These are phyloP conservation scores for Populus davidiana DNA, from an alignment of 345 rosid genomes.

Conservation along the genomic window DNA sequence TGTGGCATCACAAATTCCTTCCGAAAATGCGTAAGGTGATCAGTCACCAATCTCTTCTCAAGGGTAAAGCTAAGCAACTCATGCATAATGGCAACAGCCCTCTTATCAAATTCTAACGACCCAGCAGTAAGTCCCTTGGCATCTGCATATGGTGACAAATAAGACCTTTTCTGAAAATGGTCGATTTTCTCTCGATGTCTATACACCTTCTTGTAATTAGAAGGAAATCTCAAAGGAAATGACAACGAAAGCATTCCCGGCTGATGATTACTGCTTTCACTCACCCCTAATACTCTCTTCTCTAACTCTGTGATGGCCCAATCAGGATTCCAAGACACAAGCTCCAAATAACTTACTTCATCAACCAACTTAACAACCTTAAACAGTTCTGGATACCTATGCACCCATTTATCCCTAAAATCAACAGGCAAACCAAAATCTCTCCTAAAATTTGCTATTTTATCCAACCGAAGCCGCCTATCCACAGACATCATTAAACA, in stretches of 20 bases:
- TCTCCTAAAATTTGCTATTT: slow-evolving; percentile 70
- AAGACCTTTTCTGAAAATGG: slow-evolving; percentile 74
- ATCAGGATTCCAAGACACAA: slow-evolving; percentile 71
- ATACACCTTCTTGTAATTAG: slow-evolving; percentile 66
- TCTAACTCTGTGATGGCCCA: slow-evolving; percentile 86
- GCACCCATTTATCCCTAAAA: slow-evolving; percentile 66
- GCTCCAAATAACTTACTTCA: slow-evolving; percentile 60
- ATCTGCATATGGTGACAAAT: slow-evolving; percentile 82
- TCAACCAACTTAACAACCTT: slow-evolving; percentile 46
- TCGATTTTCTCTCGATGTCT: slow-evolving; percentile 71
- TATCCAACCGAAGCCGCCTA: slow-evolving; percentile 56
- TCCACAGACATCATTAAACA: slow-evolving; percentile 72
- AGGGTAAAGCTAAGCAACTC: slow-evolving; percentile 84
- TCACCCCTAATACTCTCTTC: slow-evolving; percentile 50
- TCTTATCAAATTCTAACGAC: slow-evolving; percentile 80
- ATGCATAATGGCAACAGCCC: slow-evolving; percentile 84
- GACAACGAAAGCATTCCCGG: slow-evolving; percentile 73
- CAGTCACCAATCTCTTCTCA: slow-evolving; percentile 84
- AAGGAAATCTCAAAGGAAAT: slow-evolving; percentile 77
- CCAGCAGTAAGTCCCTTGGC: slow-evolving; percentile 66
- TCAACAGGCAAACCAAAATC: slow-evolving; percentile 84
- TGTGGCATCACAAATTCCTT: slow-evolving; percentile 82
- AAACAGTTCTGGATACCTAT: slow-evolving; percentile 62
- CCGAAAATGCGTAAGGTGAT: slow-evolving; percentile 84
- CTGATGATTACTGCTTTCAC: slow-evolving; percentile 33